Base-by-base conservation (phyloP, 441 rosid genomes). In the Adansonia madagascariensis region DNA sequence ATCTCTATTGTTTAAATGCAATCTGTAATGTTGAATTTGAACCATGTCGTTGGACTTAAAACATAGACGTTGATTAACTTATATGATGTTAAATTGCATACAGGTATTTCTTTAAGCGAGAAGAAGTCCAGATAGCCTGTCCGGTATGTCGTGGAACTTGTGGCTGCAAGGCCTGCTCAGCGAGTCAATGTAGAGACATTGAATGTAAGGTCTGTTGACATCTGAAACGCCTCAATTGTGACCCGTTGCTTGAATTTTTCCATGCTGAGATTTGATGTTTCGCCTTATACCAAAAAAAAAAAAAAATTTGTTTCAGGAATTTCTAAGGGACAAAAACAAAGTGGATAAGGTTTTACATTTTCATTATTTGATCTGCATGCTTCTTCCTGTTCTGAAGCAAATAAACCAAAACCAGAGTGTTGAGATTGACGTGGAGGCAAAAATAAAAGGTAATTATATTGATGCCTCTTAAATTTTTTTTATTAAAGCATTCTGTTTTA, bases 311-410 rank as follows among this genome's bases (percentile, higher is more conserved):
- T 84, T 85, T 61, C 91, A 97, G 99, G 91, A 82, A 71, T 85
- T 80, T 81, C 81, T 85, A 75, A 84, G 88, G 81, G 88, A 74
- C 66, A 88, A 87, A 68, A 88, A 80, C 75, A 89, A 89, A 79
- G 91, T 92, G 68, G 88, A 89, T 80, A 88, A 89, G 82, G 94
- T 97, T 80, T 79, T 94, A 72, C 85, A 89, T 85, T 86, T 92
- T 78, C 99, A 94, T 86, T 92, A 97, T 82, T 87, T 95, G 86
- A 91, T 90, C 79, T 97, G 98, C 81, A 84, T 91, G 91, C 95
- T 94, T 82, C 99, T 94, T 88, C 98, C 99, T 77, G 87, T 92
- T 41, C 76, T 97, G 70, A 93, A 89, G 79, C 85, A 87, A 88
- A 89, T 97, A 83, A 91, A 91, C 78, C 84, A 87, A 80, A 94